Evolutionary conservation across 768 basidiomycete species (phyloP), one percentile per base, ranked within the genome.

Genomic region (Lactifluus echinatus): DNA sequence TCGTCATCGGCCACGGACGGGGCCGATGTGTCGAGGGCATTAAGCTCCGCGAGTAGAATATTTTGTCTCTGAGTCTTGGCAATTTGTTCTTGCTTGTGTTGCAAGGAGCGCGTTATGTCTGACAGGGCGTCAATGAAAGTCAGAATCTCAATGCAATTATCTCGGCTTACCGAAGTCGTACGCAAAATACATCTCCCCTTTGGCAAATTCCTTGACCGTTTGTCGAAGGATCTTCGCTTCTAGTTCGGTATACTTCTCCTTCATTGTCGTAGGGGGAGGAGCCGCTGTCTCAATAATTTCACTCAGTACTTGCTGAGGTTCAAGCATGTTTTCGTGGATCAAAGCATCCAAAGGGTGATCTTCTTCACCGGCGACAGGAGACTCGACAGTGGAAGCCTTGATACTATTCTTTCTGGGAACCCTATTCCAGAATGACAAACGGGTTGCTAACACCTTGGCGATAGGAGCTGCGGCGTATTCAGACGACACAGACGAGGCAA

Each of bases 121-220:
- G 61, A 0, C 19, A 26, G 12, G 50, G 19, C 28, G 11, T 40
- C 39, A 7, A 28, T 43, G 34, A 46, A 19, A 4, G 15, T n/a
- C n/a, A n/a, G 39, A 56, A 31, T 23, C 28, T 42, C 24, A n/a
- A n/a, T 24, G 21, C 21, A 26, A 44, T 56, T 60, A 61, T 24
- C 4, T 40, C 21, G 14, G 65, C 75, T 56, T 69, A 87, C 93
- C 93, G 63, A 92, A 93, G 57, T 79, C 83, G 69, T 91, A 87
- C 0, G 90, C 78, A 67, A 91, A 95, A 70, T 87, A 93, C 89
- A 96, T 95, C 45, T 83, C 86, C 11, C 91, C 92, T 64, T 85
- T 89, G 14, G 79, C 76, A 65, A 83, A 91, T 64, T 90, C 85
- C 52, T 80, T 77, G 29, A 91, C 75, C 53, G 83, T 84, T 69